Percentiles rank a stretch among this genome's conserved stretches.
phyloP scores from a whole-genome alignment of 306 rosid species.

The Trifolium repens region DNA sequence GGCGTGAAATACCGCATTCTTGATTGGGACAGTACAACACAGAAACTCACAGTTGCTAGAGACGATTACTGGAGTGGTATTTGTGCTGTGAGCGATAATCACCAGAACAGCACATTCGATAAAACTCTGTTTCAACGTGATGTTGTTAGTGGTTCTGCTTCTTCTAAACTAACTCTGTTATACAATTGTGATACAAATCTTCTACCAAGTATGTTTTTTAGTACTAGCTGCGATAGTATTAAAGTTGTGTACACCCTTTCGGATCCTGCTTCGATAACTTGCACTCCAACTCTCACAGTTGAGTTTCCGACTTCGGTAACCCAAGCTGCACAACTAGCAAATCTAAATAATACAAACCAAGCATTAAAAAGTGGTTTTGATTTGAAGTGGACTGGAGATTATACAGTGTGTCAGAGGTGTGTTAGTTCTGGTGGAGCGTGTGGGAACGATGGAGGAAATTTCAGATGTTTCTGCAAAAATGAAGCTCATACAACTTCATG shows the following conservation, averaged over 20 bases:
- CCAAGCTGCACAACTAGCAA: background rate
- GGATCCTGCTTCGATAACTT: fast-evolving
- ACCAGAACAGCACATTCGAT: background rate
- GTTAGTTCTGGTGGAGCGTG: slow-evolving; percentile 27
- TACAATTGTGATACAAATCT: background rate
- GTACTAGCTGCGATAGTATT: background rate
- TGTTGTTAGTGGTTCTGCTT: background rate
- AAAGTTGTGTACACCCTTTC: background rate
- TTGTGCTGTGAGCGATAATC: background rate
- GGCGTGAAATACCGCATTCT: slow-evolving; percentile 30
- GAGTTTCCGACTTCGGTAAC: background rate
- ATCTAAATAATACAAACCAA: too few species aligned
- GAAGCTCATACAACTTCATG: slow-evolving; percentile 26
- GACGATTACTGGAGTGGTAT: background rate
- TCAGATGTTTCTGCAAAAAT: slow-evolving; percentile 46
- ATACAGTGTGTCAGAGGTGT: slow-evolving; percentile 8
- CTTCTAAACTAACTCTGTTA: background rate
- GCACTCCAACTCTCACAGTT: background rate
- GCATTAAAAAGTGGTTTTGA: background rate
- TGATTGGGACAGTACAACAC: background rate
- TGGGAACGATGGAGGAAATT: slow-evolving; percentile 4
- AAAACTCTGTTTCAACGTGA: background rate
- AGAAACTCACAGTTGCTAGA: background rate
- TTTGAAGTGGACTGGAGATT: background rate
- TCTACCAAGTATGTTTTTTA: background rate